phyloP scores from a whole-genome alignment of 352 stramenopile species.

The Pseudoperonospora humuli region DNA sequence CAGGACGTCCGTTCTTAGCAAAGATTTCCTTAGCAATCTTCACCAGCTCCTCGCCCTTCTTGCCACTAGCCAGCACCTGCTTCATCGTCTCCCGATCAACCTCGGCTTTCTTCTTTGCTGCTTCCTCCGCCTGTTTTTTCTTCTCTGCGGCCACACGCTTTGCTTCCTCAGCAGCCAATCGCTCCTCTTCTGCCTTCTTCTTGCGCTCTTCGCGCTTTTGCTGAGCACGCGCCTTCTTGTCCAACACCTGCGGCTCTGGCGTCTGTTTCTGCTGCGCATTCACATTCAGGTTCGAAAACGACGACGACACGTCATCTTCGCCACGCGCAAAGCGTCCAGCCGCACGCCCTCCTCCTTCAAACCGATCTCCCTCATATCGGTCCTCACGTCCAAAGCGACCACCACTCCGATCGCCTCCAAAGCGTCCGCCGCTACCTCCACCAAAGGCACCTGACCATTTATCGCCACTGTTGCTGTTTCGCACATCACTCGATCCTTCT shows the following conservation, averaged over 20 bases:
- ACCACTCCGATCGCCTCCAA: constrained; percentile 5
- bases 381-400: constrained; percentile 20
- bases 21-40: constrained; percentile 47
- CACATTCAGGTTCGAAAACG: constrained; percentile 43
- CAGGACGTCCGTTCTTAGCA: constrained; percentile 32
- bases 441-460: constrained; percentile 50
- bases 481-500: constrained; percentile 19
- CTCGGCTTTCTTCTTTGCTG: constrained; percentile 38
- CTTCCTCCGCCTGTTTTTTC: constrained; percentile 50
- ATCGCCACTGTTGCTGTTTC: constrained; percentile 32
- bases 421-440: constrained; percentile 16
- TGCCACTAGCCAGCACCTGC: constrained; percentile 48
- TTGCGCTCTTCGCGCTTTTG: constrained; percentile 70
- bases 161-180: constrained; percentile 46
- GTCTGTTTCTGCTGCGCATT: constrained; percentile 16
- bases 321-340: constrained; percentile 32
- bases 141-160: constrained; percentile 52
- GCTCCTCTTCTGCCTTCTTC: constrained; percentile 78
- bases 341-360: constrained; percentile 16
- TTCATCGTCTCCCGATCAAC: constrained; percentile 49
- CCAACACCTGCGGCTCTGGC: constrained; percentile 14
- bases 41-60: constrained; percentile 57
- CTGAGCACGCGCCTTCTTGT: constrained; percentile 54
- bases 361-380: constrained; percentile 25
- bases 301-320: constrained; percentile 26